phyloP scores from a whole-genome alignment of 176 grass and related monocot species.

The Eleusine indica region DNA sequence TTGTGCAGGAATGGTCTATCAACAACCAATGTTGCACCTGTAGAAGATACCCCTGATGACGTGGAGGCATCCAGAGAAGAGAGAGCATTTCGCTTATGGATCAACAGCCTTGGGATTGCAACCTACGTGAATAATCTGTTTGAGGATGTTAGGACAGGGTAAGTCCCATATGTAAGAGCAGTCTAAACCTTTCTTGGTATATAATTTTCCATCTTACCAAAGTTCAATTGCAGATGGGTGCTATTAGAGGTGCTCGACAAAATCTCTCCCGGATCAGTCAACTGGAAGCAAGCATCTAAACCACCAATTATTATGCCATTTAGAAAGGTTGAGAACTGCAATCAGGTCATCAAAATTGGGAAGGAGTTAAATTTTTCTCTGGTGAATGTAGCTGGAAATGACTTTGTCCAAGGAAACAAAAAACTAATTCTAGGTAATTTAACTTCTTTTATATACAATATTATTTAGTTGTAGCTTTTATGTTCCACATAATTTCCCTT shows the following conservation, averaged over 20 bases:
- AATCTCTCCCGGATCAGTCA: conserved; percentile 83
- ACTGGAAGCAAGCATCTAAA: conserved; percentile 91
- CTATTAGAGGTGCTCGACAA: conserved; percentile 94
- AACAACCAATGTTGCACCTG: conserved; percentile 50
- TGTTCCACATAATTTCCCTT: not conserved
- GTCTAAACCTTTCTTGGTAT: not conserved
- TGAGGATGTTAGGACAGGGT: conserved; percentile 99
- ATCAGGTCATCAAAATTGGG: conserved; percentile 86
- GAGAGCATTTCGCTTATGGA: conserved; percentile 95
- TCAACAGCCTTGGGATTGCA: conserved; percentile 91
- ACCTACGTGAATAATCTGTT: conserved; percentile 96
- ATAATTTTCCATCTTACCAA: conserved; percentile 7
- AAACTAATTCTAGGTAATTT: conserved; percentile 84
- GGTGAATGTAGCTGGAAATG: conserved; percentile 95
- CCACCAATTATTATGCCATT: conserved; percentile 98
- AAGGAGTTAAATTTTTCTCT: conserved; percentile 87
- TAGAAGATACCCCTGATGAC: conserved; percentile 75
- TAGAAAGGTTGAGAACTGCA: conserved; percentile 96
- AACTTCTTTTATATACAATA: not conserved
- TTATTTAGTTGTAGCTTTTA: not conserved
- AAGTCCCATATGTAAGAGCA: conserved; percentile 5
- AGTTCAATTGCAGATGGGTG: conserved; percentile 78
- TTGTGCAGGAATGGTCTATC: conserved; percentile 93
- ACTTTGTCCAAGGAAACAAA: conserved; percentile 98
- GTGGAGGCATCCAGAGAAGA: conserved; percentile 81